These are phyloP conservation scores for Coniosporium tulheliwenetii DNA, from an alignment of 2,329 filamentous ascomycete genomes.

Conservation along the genomic window DNA sequence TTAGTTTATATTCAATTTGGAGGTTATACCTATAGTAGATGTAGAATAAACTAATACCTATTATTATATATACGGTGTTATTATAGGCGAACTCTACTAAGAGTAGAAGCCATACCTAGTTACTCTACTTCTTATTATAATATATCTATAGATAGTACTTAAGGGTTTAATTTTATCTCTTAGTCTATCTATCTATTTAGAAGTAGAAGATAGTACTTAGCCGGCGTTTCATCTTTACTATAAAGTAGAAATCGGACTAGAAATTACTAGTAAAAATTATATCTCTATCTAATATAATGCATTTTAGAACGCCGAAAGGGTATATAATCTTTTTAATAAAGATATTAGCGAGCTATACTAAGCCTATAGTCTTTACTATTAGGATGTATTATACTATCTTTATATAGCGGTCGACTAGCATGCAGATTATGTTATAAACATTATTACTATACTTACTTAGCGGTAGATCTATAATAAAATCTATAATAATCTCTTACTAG, in stretches of 20 bases:
- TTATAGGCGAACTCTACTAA: constrained; percentile 2
- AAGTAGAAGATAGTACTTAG: constrained; percentile 5
- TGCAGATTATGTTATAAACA: not conserved
- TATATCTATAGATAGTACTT: constrained; percentile 5
- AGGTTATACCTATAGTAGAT: constrained; percentile 1
- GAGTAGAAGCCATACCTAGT: constrained; percentile 1
- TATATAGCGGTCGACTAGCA: not conserved
- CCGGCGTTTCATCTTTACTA: constrained; percentile 1
- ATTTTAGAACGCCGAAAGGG: not conserved
- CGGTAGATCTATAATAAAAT: not conserved
- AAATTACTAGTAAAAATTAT: constrained; percentile 4
- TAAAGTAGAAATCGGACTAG: not conserved
- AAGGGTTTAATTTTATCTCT: constrained; percentile 4
- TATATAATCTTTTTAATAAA: not conserved
- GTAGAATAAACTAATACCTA: constrained; percentile 1
- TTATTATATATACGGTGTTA: constrained; percentile 1
- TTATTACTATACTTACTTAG: not conserved
- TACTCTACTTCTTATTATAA: constrained; percentile 1
- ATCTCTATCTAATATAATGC: constrained; percentile 2
- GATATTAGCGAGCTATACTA: not conserved
- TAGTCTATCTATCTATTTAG: constrained; percentile 5
- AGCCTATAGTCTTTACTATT: not conserved
- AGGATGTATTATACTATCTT: not conserved
- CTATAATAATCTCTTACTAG: not conserved
- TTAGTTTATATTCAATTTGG: not conserved